Percentiles rank a stretch among this genome's conserved stretches.
These are phyloP conservation scores for Trichocladium uniseriatum DNA, from an alignment of 495 filamentous ascomycete genomes.

Conservation along the genomic window DNA sequence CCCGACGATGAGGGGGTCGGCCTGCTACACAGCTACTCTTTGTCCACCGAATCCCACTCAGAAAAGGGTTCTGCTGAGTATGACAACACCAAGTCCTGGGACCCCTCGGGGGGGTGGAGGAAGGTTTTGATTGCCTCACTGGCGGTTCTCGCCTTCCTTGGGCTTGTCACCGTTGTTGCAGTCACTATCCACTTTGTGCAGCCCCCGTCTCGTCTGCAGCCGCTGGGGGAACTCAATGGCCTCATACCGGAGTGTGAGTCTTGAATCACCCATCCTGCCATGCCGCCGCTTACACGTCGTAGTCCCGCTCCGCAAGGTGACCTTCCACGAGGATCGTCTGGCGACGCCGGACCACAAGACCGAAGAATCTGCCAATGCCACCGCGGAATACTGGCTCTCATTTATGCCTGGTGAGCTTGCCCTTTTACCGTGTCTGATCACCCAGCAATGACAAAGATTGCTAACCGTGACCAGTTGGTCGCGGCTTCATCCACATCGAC, in stretches of 20 bases:
- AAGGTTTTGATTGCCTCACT: background rate
- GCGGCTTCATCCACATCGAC: background rate
- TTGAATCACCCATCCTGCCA: background rate
- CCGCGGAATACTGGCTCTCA: background rate
- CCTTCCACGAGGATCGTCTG: background rate
- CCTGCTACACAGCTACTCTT: background rate
- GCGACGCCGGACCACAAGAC: conserved; percentile 9
- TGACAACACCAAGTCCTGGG: background rate
- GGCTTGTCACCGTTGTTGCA: too few relatives aligned
- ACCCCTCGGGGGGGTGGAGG: background rate
- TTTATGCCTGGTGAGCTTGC: conserved; percentile 1
- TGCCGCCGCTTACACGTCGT: too few relatives aligned
- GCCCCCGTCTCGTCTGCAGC: too few relatives aligned
- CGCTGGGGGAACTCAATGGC: background rate
- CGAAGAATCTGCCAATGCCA: conserved; percentile 4
- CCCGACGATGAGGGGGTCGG: background rate
- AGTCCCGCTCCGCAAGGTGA: background rate
- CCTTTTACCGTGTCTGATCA: background rate
- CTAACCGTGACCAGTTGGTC: background rate
- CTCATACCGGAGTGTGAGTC: background rate
- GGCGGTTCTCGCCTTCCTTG: background rate
- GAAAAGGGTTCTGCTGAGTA: too few relatives aligned
- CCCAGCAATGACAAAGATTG: background rate
- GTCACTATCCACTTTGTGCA: too few relatives aligned
- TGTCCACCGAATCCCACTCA: too few relatives aligned